A percentile compares a stretch with the other conserved stretches of the same genome.
These are phyloP conservation scores for Globisporangium nodosum DNA, from an alignment of 352 stramenopile species.

Conservation along the genomic window DNA sequence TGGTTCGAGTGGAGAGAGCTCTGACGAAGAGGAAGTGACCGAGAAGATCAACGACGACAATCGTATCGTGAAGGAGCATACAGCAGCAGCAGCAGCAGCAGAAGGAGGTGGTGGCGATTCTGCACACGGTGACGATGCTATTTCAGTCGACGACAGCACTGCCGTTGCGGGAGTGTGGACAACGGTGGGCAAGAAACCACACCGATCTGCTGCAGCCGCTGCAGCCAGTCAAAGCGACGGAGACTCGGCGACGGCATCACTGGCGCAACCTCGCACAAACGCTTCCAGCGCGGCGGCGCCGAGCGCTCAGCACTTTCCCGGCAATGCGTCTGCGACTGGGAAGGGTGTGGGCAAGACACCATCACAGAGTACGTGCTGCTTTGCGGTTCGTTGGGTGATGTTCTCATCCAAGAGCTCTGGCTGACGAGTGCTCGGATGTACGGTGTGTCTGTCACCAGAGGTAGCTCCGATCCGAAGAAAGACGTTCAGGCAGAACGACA, in stretches of 20 bases:
- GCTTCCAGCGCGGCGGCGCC: background rate
- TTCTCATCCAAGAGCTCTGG: no score
- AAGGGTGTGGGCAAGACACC: background rate
- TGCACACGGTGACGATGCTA: background rate
- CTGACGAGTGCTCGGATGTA: background rate
- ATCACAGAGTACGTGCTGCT: constrained; percentile 8
- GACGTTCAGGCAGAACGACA: background rate
- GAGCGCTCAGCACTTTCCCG: background rate
- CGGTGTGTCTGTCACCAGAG: background rate
- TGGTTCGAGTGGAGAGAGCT: constrained; percentile 12
- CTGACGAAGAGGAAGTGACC: constrained; percentile 7
- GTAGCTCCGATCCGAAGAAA: constrained; percentile 6
- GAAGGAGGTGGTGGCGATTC: background rate
- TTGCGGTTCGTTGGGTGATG: background rate
- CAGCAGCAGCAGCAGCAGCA: background rate
- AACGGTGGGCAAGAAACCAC: constrained; percentile 62
- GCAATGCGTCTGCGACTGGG: background rate
- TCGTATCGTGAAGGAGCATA: background rate
- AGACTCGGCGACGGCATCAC: background rate
- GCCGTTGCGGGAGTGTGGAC: constrained; percentile 47
- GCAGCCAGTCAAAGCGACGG: background rate
- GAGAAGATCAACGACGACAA: constrained; percentile 1
- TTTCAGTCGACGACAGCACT: background rate
- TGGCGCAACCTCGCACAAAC: background rate
- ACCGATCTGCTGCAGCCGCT: constrained; percentile 15